Evolutionary conservation across 169 alveolate genomes (phyloP).

Genomic region (Plasmodium falciparum): DNA sequence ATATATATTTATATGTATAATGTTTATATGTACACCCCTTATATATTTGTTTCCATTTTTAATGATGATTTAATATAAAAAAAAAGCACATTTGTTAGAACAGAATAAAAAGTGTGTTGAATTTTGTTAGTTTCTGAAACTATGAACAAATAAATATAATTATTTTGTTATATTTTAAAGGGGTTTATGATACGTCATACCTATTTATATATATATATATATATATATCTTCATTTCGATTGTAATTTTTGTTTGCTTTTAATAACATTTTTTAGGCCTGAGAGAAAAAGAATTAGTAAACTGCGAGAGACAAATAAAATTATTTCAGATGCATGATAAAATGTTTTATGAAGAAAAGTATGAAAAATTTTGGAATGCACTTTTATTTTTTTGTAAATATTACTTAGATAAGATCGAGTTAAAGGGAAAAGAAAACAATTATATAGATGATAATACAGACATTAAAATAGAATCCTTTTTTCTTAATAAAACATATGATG

Average conservation of each 20-base stretch:
- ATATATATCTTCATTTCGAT: too few species aligned
- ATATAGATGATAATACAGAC: constrained; percentile 70
- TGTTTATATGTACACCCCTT: too few species aligned
- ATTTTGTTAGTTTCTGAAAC: constrained; percentile 12
- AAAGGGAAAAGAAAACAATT: constrained; percentile 32
- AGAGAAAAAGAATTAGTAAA: constrained; percentile 38
- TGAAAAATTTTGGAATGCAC: constrained; percentile 36
- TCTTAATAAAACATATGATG: constrained; percentile 72
- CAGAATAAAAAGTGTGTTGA: constrained; percentile 43
- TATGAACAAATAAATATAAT: background rate
- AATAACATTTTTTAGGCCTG: constrained; percentile 1
- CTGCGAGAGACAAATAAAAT: constrained; percentile 30
- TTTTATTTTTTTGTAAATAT: constrained; percentile 23
- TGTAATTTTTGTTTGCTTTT: too few species aligned
- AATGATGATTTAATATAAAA: constrained; percentile 18
- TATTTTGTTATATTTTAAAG: background rate
- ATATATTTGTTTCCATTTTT: background rate
- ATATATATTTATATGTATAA: too few species aligned
- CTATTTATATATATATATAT: background rate
- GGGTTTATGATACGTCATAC: background rate
- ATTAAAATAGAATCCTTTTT: constrained; percentile 78
- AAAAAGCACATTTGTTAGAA: constrained; percentile 58
- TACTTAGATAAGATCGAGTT: constrained; percentile 1
- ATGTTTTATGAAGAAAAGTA: constrained; percentile 17
- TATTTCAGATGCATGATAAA: constrained; percentile 20